phyloP scores from a whole-genome alignment of 768 basidiomycete species.

The Mycena venus region DNA sequence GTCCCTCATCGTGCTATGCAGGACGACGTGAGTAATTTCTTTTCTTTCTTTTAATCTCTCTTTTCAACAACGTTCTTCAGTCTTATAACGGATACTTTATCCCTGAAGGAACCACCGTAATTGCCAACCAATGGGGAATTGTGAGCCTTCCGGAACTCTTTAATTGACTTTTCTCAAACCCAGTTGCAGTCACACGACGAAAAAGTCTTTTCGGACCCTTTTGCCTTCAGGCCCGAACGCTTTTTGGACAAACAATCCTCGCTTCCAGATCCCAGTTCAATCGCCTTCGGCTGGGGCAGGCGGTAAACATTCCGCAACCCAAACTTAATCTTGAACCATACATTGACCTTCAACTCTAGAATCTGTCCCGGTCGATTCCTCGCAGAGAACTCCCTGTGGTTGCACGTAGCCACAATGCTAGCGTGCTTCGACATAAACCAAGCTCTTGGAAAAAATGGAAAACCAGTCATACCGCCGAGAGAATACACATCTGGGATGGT shows the following conservation, averaged over 20 bases:
- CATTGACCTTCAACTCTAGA: not conserved
- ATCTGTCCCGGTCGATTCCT: constrained; percentile 33
- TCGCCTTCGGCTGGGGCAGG: constrained; percentile 39
- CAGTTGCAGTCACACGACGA: constrained; percentile 39
- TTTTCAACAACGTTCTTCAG: not conserved
- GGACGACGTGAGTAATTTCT: constrained; percentile 21
- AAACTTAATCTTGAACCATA: not conserved
- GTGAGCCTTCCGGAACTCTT: not conserved
- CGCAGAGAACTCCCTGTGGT: constrained; percentile 29
- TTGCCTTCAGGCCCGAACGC: constrained; percentile 45
- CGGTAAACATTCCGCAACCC: constrained; percentile 20
- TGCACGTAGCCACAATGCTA: constrained; percentile 29
- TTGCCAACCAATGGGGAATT: constrained; percentile 33
- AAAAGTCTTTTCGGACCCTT: constrained; percentile 40
- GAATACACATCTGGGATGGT: constrained; percentile 25
- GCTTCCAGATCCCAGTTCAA: constrained; percentile 26
- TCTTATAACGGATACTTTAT: constrained; percentile 37
- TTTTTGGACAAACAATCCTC: constrained; percentile 27
- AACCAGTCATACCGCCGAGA: constrained; percentile 12
- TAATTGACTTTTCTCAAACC: constrained; percentile 11
- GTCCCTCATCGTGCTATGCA: constrained; percentile 27
- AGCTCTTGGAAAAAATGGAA: not conserved
- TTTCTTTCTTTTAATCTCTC: not conserved
- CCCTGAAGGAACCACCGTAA: constrained; percentile 31
- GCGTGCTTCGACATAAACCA: constrained; percentile 21